phyloP scores from a whole-genome alignment of 768 basidiomycete species.

The Hydnum rufescens region DNA sequence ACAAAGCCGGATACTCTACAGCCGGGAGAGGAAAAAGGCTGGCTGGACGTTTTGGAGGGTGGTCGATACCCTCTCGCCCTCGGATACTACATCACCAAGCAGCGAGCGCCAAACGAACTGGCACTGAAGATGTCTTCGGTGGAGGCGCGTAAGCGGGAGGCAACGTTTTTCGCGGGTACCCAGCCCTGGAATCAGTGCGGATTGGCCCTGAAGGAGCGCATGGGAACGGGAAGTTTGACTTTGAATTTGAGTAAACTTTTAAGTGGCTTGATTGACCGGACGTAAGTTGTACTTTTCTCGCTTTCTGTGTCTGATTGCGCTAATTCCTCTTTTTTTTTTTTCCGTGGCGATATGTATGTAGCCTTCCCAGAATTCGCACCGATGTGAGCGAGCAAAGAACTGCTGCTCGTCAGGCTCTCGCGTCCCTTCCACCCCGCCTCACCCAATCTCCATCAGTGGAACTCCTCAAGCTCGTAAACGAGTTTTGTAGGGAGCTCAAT shows the following conservation, averaged over 20 bases:
- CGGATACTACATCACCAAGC: conserved; percentile 47
- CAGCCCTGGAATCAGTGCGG: conserved; percentile 30
- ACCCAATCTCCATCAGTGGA: conserved; percentile 5
- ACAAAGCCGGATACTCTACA: conserved; percentile 49
- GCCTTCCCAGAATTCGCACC: conserved; percentile 6
- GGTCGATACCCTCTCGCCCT: conserved; percentile 27
- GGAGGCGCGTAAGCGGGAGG: conserved; percentile 20
- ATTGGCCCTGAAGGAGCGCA: background rate
- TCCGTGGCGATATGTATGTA: background rate
- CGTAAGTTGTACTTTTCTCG: background rate
- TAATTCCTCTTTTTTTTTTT: background rate
- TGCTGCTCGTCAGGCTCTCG: background rate
- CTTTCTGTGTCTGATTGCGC: background rate
- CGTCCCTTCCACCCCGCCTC: conserved; percentile 4
- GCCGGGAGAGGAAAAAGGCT: conserved; percentile 22
- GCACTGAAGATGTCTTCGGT: conserved; percentile 18
- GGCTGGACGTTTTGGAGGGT: conserved; percentile 33
- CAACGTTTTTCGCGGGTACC: conserved; percentile 28
- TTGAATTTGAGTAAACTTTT: conserved; percentile 4
- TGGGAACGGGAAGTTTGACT: conserved; percentile 11
- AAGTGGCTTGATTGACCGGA: conserved; percentile 1
- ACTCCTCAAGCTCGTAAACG: conserved; percentile 7
- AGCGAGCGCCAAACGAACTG: conserved; percentile 35
- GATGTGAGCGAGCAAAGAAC: conserved; percentile 2
- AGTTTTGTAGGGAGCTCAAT: conserved; percentile 5